phyloP scores from a whole-genome alignment of 2,329 filamentous ascomycete genomes.

The Diaporthe citrichinensis region DNA sequence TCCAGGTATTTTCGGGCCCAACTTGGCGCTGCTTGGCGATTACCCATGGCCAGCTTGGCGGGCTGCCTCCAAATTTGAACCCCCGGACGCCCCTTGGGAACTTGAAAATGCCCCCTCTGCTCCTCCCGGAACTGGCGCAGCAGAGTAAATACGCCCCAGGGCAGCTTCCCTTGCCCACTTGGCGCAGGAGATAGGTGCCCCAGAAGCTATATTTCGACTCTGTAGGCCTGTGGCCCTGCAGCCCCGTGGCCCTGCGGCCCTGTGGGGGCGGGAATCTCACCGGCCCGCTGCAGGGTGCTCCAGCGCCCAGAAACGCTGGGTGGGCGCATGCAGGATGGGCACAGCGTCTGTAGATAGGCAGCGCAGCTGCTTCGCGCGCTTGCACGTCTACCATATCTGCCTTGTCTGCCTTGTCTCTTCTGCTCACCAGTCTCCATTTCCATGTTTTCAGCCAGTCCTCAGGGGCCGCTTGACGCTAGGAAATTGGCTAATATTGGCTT shows the following conservation, averaged over 20 bases:
- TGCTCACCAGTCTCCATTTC: background rate
- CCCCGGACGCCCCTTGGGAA: background rate
- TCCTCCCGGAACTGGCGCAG: background rate
- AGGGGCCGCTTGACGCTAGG: conserved; percentile 22
- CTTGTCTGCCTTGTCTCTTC: background rate
- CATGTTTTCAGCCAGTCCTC: conserved; percentile 19
- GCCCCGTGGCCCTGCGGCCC: background rate
- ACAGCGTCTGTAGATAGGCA: background rate
- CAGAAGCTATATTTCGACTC: conserved; percentile 24
- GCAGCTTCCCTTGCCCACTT: background rate
- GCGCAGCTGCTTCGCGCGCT: background rate
- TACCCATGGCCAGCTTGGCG: conserved; percentile 30
- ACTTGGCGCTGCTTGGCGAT: conserved; percentile 36
- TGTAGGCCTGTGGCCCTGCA: background rate
- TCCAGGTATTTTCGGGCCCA: conserved; percentile 25
- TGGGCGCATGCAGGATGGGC: background rate
- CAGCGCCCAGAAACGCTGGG: background rate
- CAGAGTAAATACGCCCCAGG: background rate
- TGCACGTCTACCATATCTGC: background rate
- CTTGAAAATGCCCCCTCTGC: background rate
- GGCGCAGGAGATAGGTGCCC: background rate
- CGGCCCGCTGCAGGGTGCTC: conserved; percentile 11
- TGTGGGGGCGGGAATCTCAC: conserved; percentile 20
- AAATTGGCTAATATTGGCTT: conserved; percentile 27
- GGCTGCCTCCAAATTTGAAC: conserved; percentile 30